Evolutionary conservation across 2,329 filamentous ascomycete genomes (phyloP).

Genomic region (Fusarium neocosmosporiellum): DNA sequence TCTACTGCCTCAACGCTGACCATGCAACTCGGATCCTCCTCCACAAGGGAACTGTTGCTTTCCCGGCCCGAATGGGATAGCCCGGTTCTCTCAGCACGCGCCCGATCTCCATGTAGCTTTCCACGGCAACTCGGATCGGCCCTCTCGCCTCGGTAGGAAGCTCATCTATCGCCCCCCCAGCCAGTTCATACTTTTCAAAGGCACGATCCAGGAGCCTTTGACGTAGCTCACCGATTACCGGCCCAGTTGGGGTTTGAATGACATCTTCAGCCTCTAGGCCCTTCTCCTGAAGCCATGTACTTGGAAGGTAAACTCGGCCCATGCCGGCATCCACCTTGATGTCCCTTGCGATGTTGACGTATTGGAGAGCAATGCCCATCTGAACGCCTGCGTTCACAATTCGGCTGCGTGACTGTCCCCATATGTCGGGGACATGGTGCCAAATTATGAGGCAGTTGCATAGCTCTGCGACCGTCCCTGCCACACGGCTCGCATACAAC

Average conservation of each 20-base stretch:
- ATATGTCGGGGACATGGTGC: conserved; percentile 54
- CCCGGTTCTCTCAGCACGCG: conserved; percentile 62
- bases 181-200: conserved; percentile 68
- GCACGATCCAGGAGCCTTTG: conserved; percentile 68
- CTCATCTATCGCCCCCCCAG: conserved; percentile 67
- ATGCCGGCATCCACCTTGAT: conserved; percentile 74
- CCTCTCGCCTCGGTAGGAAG: conserved; percentile 70
- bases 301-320: conserved; percentile 75
- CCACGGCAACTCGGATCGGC: conserved; percentile 75
- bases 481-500: conserved; percentile 74
- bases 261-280: conserved; percentile 66
- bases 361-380: conserved; percentile 82
- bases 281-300: conserved; percentile 70
- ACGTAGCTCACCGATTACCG: conserved; percentile 59
- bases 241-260: conserved; percentile 56
- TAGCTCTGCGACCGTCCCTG: conserved; percentile 77
- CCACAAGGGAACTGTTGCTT: conserved; percentile 56
- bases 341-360: conserved; percentile 81
- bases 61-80: conserved; percentile 54
- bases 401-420: conserved; percentile 41
- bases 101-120: conserved; percentile 83
- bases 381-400: conserved; percentile 67
- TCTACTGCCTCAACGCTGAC: conserved; percentile 57
- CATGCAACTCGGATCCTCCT: conserved; percentile 68
- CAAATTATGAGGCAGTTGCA: conserved; percentile 75